phyloP scores from a whole-genome alignment of 2,329 filamentous ascomycete species.

The Graphiopsis chlorocephala region DNA sequence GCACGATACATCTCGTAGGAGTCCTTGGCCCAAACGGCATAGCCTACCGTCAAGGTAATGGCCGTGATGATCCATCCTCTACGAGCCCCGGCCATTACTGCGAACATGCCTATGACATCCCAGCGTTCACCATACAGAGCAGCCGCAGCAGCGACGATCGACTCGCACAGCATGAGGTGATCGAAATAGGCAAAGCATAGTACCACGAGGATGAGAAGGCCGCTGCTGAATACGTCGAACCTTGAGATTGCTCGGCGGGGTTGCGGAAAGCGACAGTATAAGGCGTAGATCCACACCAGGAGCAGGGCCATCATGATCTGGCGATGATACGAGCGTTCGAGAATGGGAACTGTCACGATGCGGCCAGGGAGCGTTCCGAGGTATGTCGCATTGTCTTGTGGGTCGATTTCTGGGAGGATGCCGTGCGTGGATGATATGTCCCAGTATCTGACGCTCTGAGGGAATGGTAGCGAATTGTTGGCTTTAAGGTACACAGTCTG shows the following conservation, averaged over 20 bases:
- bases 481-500: not conserved
- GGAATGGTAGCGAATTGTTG: not conserved
- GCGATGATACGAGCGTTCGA: not conserved
- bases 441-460: not conserved
- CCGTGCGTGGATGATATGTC: not conserved
- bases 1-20: not conserved
- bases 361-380: not conserved
- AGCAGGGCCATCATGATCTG: not conserved
- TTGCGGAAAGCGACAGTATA: not conserved
- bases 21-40: not conserved
- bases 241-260: not conserved
- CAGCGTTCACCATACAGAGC: not conserved
- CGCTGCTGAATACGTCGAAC: not conserved
- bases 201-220: not conserved
- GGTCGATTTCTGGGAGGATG: not conserved
- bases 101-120: not conserved
- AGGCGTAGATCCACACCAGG: not conserved
- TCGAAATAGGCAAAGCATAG: not conserved
- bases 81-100: not conserved
- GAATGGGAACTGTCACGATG: not conserved
- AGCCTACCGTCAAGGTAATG: not conserved
- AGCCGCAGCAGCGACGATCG: not conserved
- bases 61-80: not conserved
- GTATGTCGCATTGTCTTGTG: not conserved
- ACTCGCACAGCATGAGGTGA: not conserved